These are phyloP conservation scores for Monoraphidium neglectum DNA, from an alignment of 139 green algal species.

Conservation along the genomic window DNA sequence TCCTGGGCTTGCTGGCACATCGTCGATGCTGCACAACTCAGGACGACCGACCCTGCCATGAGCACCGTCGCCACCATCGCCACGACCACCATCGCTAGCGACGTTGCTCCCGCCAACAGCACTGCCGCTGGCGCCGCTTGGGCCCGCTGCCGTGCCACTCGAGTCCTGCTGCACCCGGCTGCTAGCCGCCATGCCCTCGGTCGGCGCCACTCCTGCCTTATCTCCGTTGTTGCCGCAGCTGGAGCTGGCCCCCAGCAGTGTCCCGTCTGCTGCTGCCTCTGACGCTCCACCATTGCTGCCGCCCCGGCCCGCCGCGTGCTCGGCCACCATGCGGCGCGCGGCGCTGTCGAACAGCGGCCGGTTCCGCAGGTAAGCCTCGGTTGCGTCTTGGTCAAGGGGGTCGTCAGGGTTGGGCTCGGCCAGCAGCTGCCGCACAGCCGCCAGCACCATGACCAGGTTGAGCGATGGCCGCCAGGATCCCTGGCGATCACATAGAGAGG, in stretches of 20 bases:
- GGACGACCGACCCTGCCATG: too few species aligned
- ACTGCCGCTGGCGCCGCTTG: not conserved
- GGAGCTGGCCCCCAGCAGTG: not conserved
- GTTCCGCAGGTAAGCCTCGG: constrained; percentile 26
- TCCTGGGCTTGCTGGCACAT: too few species aligned
- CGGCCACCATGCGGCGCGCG: constrained; percentile 18
- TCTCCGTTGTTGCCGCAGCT: not conserved
- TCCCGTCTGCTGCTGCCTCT: not conserved
- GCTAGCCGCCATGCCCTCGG: not conserved
- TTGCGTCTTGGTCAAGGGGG: constrained; percentile 54
- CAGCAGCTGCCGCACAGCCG: constrained; percentile 58
- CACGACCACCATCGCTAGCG: not conserved
- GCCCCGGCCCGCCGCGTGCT: constrained; percentile 6
- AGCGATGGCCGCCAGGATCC: constrained; percentile 60
- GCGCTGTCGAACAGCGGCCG: constrained; percentile 18
- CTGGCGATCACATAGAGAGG: constrained; percentile 13
- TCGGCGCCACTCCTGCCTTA: constrained; percentile 1
- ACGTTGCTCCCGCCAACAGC: not conserved
- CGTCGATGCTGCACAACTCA: too few species aligned
- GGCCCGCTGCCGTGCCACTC: not conserved
- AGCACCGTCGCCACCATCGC: not conserved
- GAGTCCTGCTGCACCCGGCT: not conserved
- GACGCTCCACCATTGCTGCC: not conserved
- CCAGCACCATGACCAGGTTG: constrained; percentile 55
- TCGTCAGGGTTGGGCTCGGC: constrained; percentile 68